Evolutionary conservation across 2,329 filamentous ascomycete genomes (phyloP).

Genomic region (Cordyceps pruinosa): DNA sequence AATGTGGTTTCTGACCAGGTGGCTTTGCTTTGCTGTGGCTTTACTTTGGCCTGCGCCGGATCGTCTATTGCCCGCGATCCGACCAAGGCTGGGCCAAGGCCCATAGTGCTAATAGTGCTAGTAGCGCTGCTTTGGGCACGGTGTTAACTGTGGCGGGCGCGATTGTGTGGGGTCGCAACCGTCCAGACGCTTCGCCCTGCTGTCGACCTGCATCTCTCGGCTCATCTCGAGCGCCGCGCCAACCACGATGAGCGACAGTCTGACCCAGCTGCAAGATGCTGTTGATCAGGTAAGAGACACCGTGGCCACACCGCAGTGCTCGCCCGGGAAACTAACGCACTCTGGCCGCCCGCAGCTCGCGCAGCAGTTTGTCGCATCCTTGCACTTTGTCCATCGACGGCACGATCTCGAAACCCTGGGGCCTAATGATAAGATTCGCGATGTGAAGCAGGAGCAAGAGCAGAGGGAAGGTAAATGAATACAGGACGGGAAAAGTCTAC

Average conservation of each 20-base stretch:
- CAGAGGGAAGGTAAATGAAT: slow-evolving; percentile 41
- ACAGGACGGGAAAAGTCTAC: neutral
- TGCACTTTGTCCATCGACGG: slow-evolving; percentile 60
- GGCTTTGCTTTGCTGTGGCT: slow-evolving; percentile 10
- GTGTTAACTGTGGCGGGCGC: neutral
- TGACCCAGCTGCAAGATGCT: slow-evolving; percentile 80
- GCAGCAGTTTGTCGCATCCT: slow-evolving; percentile 60
- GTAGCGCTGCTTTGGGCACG: neutral
- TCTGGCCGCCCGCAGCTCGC: slow-evolving; percentile 46
- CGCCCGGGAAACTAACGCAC: neutral
- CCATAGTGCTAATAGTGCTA: neutral
- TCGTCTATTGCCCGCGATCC: slow-evolving; percentile 25
- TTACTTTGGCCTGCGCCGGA: slow-evolving; percentile 17
- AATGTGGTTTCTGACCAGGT: slow-evolving; percentile 26
- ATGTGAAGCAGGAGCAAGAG: slow-evolving; percentile 47
- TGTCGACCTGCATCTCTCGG: neutral
- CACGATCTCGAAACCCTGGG: slow-evolving; percentile 58
- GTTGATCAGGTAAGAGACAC: slow-evolving; percentile 60
- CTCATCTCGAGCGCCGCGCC: neutral
- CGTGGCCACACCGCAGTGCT: too few species aligned
- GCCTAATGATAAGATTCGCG: slow-evolving; percentile 51
- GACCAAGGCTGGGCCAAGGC: neutral
- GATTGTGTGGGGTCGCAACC: neutral
- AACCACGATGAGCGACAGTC: slow-evolving; percentile 60
- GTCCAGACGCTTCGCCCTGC: neutral